Percentiles rank a stretch among this genome's conserved stretches.
These are phyloP conservation scores for Chenopodium suecicum DNA, from an alignment of 148 eudicot genomes.

Conservation along the genomic window DNA sequence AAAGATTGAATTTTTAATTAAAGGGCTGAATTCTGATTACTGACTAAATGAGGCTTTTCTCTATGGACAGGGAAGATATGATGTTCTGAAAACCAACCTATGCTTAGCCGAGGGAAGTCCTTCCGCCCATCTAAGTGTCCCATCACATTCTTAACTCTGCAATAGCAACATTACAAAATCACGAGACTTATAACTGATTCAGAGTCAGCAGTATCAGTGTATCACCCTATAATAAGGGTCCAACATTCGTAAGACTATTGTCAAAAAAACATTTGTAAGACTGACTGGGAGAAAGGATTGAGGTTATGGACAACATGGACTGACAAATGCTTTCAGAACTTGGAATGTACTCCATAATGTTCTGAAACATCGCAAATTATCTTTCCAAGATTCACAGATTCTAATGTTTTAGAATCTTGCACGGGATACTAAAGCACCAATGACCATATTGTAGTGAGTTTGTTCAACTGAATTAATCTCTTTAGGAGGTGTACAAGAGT, in stretches of 20 bases:
- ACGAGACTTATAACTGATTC: not conserved
- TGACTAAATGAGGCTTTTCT: not conserved
- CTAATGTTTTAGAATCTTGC: not conserved
- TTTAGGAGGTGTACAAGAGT: not conserved
- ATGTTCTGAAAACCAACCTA: constrained; percentile 50
- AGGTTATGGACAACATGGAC: not conserved
- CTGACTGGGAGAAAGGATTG: not conserved
- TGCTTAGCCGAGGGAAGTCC: constrained; percentile 90
- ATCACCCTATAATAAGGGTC: not conserved
- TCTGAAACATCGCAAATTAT: not conserved
- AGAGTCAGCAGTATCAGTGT: not conserved
- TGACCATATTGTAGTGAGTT: not conserved
- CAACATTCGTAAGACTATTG: not conserved
- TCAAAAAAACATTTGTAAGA: not conserved
- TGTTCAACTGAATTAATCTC: not conserved
- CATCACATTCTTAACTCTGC: constrained; percentile 91
- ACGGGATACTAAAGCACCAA: not conserved
- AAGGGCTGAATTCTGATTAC: not conserved
- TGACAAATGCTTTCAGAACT: not conserved
- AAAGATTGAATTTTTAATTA: constrained; percentile 5
- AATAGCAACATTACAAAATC: constrained; percentile 10
- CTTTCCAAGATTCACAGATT: not conserved
- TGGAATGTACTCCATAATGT: not conserved
- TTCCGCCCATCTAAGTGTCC: constrained; percentile 82
- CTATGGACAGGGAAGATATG: not conserved